Base-by-base conservation (phyloP, 805 yeast genomes). In the Cyberlindnera euphorbiiphila region DNA sequence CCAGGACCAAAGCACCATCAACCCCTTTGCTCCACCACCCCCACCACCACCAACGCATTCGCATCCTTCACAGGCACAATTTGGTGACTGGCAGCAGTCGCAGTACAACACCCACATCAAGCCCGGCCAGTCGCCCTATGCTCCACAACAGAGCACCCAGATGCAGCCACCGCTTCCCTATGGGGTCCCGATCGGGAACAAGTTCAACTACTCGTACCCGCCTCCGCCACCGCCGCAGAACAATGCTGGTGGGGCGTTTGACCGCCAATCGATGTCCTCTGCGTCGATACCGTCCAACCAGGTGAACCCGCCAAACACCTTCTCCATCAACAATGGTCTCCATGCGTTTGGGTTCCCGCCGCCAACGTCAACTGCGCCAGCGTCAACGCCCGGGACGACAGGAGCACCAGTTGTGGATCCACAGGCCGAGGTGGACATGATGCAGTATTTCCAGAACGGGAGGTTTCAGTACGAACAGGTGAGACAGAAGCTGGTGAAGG, bases 401-500 rank as follows among this genome's bases (percentile, higher is more conserved):
- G 26, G 26, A 11, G n/a, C 26, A 12, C 26, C 26, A 20, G 9
- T n/a, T n/a, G n/a, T n/a, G n/a, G n/a, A n/a, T n/a, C n/a, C n/a
- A n/a, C n/a, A n/a, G n/a, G n/a, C n/a, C n/a, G 41, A 34, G 11
- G 26, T 24, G 6, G 46, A 42, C 3, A 29, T 33, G 33, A 25
- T 42, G 34, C 49, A 47, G 23, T 50, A 32, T 20, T 51, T 33
- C 25, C 44, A 43, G 12, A 47, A 53, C 11, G 50, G 50, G 17
- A 38, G 50, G 23, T 46, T 53, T 22, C 56, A 50, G 22, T 52
- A 49, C 35, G 50, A 45, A 9, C 5, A 30, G 15, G 51, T 42
- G 1, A 37, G 49, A 21, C 45, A 41, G 12, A 34, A 38, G 18
- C 25, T 53, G 11, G 6, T 49, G 3, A 47, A 45, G 16, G 54